Evolutionary conservation across 148 eudicot genomes (phyloP).

Genomic region (Chenopodium album): DNA sequence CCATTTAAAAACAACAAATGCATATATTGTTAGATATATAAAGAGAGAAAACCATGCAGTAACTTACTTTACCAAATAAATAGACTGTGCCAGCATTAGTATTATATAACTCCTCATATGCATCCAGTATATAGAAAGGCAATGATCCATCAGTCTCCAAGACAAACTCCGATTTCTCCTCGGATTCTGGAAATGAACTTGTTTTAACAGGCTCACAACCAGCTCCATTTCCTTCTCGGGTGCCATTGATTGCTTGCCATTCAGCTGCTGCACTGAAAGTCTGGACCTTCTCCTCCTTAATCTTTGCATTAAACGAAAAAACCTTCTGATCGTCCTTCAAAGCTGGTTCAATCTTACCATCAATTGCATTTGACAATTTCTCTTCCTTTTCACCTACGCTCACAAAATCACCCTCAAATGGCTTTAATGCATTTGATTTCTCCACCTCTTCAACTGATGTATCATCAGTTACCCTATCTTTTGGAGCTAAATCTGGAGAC

Average conservation of each 20-base stretch:
- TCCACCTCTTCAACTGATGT: constrained; percentile 24
- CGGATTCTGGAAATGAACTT: constrained; percentile 24
- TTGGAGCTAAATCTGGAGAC: constrained; percentile 12
- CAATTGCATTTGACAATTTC: constrained; percentile 21
- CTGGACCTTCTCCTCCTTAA: constrained; percentile 61
- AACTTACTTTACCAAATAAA: constrained; percentile 92
- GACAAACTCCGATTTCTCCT: constrained; percentile 62
- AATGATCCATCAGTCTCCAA: constrained; percentile 77
- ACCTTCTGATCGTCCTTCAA: constrained; percentile 31
- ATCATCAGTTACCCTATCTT: constrained; percentile 28
- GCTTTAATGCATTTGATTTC: constrained; percentile 16
- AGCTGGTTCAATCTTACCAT: constrained; percentile 32
- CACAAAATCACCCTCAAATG: constrained; percentile 14
- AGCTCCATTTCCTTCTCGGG: constrained; percentile 31
- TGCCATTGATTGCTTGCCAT: constrained; percentile 54
- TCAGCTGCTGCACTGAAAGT: constrained; percentile 61
- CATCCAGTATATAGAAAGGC: constrained; percentile 85
- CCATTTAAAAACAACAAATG: neutral
- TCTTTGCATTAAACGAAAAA: constrained; percentile 67
- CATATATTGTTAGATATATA: no score
- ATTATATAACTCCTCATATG: constrained; percentile 72
- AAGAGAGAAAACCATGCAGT: neutral
- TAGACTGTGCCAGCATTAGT: constrained; percentile 71
- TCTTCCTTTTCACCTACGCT: constrained; percentile 26
- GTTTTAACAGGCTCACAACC: constrained; percentile 21